These are phyloP conservation scores for Panellus pusillus DNA, from an alignment of 768 basidiomycete genomes.

Conservation along the genomic window DNA sequence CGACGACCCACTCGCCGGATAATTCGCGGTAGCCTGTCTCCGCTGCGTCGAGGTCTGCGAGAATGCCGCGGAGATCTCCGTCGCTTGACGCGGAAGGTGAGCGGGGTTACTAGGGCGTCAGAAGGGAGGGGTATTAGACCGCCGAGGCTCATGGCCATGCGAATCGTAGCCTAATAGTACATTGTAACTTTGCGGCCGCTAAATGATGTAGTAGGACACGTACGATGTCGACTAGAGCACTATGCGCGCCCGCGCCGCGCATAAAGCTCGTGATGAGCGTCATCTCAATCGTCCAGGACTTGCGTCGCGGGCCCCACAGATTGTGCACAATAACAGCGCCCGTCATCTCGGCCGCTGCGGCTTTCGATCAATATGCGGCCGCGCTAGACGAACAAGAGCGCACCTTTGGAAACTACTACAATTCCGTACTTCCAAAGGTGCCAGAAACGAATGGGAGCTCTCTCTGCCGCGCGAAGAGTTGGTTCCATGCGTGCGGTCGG, in stretches of 20 bases:
- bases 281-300: slow-evolving; percentile 95
- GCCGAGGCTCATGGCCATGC: slow-evolving; percentile 71
- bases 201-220: slow-evolving; percentile 26
- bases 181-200: neutral
- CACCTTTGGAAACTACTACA: slow-evolving; percentile 70
- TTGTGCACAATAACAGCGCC: slow-evolving; percentile 76
- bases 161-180: slow-evolving; percentile 43
- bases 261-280: slow-evolving; percentile 84
- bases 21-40: slow-evolving; percentile 83
- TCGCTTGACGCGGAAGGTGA: slow-evolving; percentile 80
- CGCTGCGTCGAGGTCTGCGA: slow-evolving; percentile 67
- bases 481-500: slow-evolving; percentile 74
- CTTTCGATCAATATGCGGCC: neutral
- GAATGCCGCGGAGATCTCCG: slow-evolving; percentile 77
- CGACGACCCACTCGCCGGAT: slow-evolving; percentile 97
- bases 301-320: slow-evolving; percentile 83
- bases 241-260: slow-evolving; percentile 80
- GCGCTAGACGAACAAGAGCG: slow-evolving; percentile 8
- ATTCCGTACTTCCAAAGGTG: slow-evolving; percentile 71
- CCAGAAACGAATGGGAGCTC: slow-evolving; percentile 60
- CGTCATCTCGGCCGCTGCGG: slow-evolving; percentile 47
- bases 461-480: slow-evolving; percentile 58
- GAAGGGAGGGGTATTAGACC: slow-evolving; percentile 85
- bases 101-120: slow-evolving; percentile 92
- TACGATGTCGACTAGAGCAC: slow-evolving; percentile 81